Conservation (phyloP, 2,329 filamentous ascomycete genomes). For the Podosphaera aphanis region DNA sequence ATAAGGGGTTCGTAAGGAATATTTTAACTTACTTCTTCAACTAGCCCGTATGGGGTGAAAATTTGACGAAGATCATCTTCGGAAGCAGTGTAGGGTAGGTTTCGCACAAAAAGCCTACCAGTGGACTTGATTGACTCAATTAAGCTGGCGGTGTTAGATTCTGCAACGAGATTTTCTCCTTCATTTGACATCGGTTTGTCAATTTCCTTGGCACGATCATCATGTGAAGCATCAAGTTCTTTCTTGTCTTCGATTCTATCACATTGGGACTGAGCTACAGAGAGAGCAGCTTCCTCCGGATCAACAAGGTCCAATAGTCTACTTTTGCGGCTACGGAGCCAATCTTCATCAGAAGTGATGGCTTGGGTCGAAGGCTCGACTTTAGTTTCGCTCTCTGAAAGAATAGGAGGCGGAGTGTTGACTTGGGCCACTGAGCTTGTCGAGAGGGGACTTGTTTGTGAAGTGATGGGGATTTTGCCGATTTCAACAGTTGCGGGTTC, state of each 20-base stretch:
- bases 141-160: slow-evolving; percentile 13
- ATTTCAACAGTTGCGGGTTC: too few species aligned
- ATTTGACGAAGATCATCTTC: slow-evolving; percentile 52
- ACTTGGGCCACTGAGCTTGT: too few species aligned
- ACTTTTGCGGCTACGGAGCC: slow-evolving; percentile 75
- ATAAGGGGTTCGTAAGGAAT: slow-evolving; percentile 9
- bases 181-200: slow-evolving; percentile 2
- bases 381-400: slow-evolving; percentile 1
- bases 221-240: too few species aligned
- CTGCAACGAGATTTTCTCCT: slow-evolving; percentile 2
- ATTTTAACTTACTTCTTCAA: slow-evolving; percentile 69
- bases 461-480: too few species aligned
- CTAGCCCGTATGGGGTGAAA: slow-evolving; percentile 48
- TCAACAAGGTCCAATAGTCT: slow-evolving; percentile 66
- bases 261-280: too few species aligned
- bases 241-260: too few species aligned
- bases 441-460: too few species aligned
- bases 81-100: slow-evolving; percentile 58
- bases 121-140: slow-evolving; percentile 45
- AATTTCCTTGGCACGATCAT: background rate
- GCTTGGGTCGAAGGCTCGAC: slow-evolving; percentile 13
- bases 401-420: too few species aligned
- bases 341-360: slow-evolving; percentile 37
- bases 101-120: slow-evolving; percentile 66
- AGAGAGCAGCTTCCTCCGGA: slow-evolving; percentile 13